Evolutionary conservation across 164 flowering plant species (phyloP).

Genomic region (Annona squamosa): DNA sequence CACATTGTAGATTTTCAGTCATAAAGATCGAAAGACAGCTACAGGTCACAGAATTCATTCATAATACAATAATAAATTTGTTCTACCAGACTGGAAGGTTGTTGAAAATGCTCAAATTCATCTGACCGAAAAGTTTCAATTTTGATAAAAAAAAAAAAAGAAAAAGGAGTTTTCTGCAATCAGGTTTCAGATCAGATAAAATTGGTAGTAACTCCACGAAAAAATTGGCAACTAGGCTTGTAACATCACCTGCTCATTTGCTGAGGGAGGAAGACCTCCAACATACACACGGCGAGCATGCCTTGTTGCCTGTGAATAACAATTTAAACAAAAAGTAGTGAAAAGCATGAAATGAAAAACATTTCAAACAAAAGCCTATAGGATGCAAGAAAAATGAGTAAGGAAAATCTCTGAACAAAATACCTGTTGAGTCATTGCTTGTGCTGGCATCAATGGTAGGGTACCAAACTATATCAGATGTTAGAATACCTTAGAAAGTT

Average conservation of each 20-base stretch:
- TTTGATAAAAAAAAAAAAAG: too few species aligned
- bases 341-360: not conserved
- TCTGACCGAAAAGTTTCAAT: not conserved
- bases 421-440: conserved; percentile 80
- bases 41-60: too few species aligned
- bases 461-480: conserved; percentile 36
- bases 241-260: conserved; percentile 73
- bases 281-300: conserved; percentile 94
- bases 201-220: not conserved
- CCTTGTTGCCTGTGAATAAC: conserved; percentile 60
- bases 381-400: not conserved
- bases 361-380: not conserved
- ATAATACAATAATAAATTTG: too few species aligned
- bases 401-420: not conserved
- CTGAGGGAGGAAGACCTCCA: conserved; percentile 82
- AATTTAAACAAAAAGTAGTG: not conserved
- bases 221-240: not conserved
- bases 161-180: not conserved
- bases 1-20: too few species aligned
- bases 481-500: not conserved
- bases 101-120: not conserved
- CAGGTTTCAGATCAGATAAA: not conserved
- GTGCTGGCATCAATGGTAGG: conserved; percentile 55
- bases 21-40: too few species aligned
- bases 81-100: not conserved